Base-by-base conservation (phyloP, 345 rosid genomes). In the Melastoma malabathricum region DNA sequence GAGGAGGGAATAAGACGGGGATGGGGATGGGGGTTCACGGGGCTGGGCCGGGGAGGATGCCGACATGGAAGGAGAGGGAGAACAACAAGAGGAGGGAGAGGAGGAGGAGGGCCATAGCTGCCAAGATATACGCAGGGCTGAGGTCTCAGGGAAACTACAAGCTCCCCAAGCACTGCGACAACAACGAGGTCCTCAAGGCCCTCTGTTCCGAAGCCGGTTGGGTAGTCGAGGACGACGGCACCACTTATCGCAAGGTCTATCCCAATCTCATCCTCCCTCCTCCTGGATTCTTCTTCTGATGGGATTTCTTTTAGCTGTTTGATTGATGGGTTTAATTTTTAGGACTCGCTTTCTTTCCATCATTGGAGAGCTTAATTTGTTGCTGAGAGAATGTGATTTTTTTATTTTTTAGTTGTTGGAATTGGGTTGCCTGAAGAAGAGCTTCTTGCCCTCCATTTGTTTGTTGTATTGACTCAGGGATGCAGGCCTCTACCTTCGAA, bases 21-120 rank as follows among this genome's bases (percentile, higher is more conserved):
- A 20, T 22, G 59, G 38, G 53, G 62, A 18, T 23, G 38, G 74
- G 76, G 84, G 76, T 83, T 49, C 73, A 75, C 6, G 76, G 73
- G 15, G 84, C 76, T 25, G 48, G 75, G 7, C 43, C 83, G 3
- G 86, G 89, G 61, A 68, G 98, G 54, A 70, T 81, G 58, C 96
- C 98, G 64, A 83, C 98, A 2, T 86, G 94, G 94, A 86, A 80
- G 65, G 98, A 90, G 66, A 75, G 98, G 12, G 98, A 90, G 76
- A 90, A 90, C 58, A 90, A 90, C 57, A 76, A 82, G 83, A 80
- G 86, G 63, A 78, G 98, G 17, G 98, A 90, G 61, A 66, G 98
- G 60, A 72, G 96, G 57, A 73, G 98, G 64, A 82, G 98, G 60
- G 96, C 98, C 17, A 75, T 82, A 43, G 93, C 98, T 13, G 96